Percentiles rank a stretch among this genome's conserved stretches.
Evolutionary conservation across 306 rosid species (phyloP).

Genomic region (Mucuna pruriens): DNA sequence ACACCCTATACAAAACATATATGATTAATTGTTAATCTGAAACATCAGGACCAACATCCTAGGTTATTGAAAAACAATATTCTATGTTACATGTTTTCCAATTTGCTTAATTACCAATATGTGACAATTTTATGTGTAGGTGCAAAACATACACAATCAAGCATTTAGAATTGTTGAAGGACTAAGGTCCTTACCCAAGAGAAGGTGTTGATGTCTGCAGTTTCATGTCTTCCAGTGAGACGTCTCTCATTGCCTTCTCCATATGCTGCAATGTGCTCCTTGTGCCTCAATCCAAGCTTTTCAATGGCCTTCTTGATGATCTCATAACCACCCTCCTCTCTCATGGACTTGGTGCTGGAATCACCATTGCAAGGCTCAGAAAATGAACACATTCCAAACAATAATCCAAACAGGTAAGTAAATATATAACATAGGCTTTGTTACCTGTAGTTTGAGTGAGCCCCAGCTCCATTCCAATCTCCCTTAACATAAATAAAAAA

Average conservation of each 20-base stretch:
- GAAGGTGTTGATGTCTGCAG: conserved; percentile 63
- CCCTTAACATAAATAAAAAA: conserved; percentile 40
- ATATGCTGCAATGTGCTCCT: conserved; percentile 72
- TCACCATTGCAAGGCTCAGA: conserved; percentile 10
- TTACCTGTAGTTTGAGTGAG: conserved; percentile 68
- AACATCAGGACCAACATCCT: background rate
- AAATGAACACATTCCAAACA: background rate
- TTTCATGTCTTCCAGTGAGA: conserved; percentile 71
- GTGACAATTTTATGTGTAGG: too few relatives aligned
- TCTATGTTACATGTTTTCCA: background rate
- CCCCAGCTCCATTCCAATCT: conserved; percentile 77
- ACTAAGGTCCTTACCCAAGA: conserved; percentile 53
- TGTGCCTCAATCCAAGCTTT: conserved; percentile 61
- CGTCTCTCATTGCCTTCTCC: conserved; percentile 80
- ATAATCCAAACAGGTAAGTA: background rate
- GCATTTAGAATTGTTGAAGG: too few relatives aligned
- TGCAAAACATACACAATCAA: too few relatives aligned
- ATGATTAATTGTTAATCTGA: background rate
- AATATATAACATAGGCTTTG: background rate
- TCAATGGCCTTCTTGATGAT: conserved; percentile 63
- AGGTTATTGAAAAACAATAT: background rate
- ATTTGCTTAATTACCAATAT: background rate
- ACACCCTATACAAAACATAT: conserved; percentile 49
- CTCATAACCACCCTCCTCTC: conserved; percentile 64
- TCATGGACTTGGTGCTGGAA: conserved; percentile 70